phyloP scores from a whole-genome alignment of 2,329 filamentous ascomycete species.

The Penicillium sp. region DNA sequence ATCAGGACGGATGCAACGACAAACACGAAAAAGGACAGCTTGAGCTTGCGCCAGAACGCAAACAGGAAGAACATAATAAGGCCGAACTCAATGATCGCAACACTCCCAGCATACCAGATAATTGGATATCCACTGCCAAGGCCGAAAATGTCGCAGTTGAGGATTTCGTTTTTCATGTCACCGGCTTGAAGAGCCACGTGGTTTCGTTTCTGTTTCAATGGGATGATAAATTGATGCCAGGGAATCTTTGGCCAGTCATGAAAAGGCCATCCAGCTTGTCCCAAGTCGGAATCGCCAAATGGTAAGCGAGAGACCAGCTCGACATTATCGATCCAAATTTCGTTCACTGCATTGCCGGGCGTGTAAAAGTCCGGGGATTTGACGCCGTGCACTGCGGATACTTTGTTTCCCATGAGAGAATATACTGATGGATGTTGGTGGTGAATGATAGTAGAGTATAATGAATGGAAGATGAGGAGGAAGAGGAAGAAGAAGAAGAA shows the following conservation, averaged over 20 bases:
- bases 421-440: too few species aligned
- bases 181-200: background rate
- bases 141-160: background rate
- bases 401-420: constrained; percentile 42
- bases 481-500: background rate
- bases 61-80: background rate
- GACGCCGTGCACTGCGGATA: constrained; percentile 39
- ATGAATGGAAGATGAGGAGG: background rate
- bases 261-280: constrained; percentile 40
- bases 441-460: constrained; percentile 1
- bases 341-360: constrained; percentile 43
- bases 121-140: background rate
- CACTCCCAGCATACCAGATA: background rate
- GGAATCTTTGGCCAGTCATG: constrained; percentile 42
- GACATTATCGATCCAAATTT: constrained; percentile 42
- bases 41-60: background rate
- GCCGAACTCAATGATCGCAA: background rate
- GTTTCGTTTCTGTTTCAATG: constrained; percentile 33
- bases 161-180: background rate
- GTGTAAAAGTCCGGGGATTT: constrained; percentile 40
- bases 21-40: background rate
- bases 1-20: background rate
- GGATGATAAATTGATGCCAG: constrained; percentile 47
- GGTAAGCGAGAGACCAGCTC: constrained; percentile 44
- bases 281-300: constrained; percentile 44